Evolutionary conservation across 108 stramenopile genomes (phyloP), one percentile per base, ranked within the genome.

Genomic region (Nitzschia putrida): DNA sequence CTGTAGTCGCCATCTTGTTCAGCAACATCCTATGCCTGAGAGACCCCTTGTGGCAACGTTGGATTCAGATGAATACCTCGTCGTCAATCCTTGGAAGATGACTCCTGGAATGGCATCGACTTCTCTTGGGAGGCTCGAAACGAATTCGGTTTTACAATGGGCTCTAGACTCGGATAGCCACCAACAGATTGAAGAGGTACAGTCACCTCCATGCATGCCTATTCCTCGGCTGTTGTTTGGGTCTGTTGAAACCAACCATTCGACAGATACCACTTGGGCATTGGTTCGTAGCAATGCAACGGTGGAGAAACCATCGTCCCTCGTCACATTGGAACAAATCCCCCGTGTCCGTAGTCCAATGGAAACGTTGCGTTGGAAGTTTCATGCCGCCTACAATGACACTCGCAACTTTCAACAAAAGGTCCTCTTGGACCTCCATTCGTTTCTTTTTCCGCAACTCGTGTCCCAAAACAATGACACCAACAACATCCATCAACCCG

Each of bases 1-100:
- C 38, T 79, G 78, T 56, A 43, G 43, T n/a, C 42, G 53, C 4
- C 12, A 56, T 25, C 41, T 68, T 7, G 25, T 61, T n/a, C 26
- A 59, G 20, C 58, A 40, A 9, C 18, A 49, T 6, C 47, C 47
- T 18, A 16, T 18, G 14, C 24, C 55, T 2, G 16, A 66, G 21
- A 24, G 60, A 53, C 18, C 39, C 0, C 29, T 43, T 43, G 45
- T 38, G 25, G 13, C 2, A 14, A 53, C 16, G 2, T 77, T 77
- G 41, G 88, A 89, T 57, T 74, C 85, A 8, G 88, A 89, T 57
- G 88, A 89, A 70, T 89, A 83, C 52, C 66, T 89, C 7, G 72
- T 73, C 14, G 57, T 77, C 23, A 87, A 84, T 72, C 79, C 73
- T 3, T n/a, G 58, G 37, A n/a, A 38, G n/a, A 18, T 49, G 14